Conservation (phyloP, 2,329 filamentous ascomycete species). For the Juglanconis juglandina region DNA sequence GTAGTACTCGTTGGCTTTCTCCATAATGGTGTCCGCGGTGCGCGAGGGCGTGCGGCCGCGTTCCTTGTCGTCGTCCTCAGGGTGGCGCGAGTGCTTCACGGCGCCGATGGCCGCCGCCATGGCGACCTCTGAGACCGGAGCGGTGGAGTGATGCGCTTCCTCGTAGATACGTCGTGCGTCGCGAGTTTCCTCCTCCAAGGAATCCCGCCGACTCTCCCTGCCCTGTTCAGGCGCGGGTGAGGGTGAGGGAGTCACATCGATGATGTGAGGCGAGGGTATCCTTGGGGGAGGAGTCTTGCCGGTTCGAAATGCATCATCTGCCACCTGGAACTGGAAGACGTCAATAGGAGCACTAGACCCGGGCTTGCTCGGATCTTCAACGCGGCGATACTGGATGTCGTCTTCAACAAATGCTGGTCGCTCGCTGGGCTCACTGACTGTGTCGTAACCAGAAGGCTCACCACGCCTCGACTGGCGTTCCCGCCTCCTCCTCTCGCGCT, state of each 20-base stretch:
- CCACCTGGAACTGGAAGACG: constrained; percentile 58
- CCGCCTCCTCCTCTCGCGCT: constrained; percentile 27
- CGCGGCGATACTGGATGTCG: constrained; percentile 25
- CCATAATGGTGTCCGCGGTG: constrained; percentile 45
- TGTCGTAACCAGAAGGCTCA: constrained; percentile 2
- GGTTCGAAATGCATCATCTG: constrained; percentile 49
- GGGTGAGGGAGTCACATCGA: constrained; percentile 16
- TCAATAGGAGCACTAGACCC: constrained; percentile 39
- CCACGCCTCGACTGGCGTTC: constrained; percentile 19
- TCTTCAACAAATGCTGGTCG: constrained; percentile 20
- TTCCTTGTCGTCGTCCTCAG: constrained; percentile 28
- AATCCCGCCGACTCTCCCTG: constrained; percentile 48
- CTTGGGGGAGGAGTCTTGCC: constrained; percentile 3
- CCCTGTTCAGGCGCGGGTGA: constrained; percentile 22
- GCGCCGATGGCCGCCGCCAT: constrained; percentile 45
- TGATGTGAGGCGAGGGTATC: constrained; percentile 14
- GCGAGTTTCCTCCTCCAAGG: constrained; percentile 45
- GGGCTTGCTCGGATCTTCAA: constrained; percentile 24
- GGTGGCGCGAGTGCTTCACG: constrained; percentile 32
- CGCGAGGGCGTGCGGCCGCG: constrained; percentile 27
- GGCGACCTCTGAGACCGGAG: constrained; percentile 44
- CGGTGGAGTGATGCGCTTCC: constrained; percentile 45
- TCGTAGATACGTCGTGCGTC: constrained; percentile 43
- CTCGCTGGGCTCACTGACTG: constrained; percentile 25
- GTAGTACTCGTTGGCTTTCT: constrained; percentile 56